Evolutionary conservation across 208 protist genomes (phyloP), one percentile per base, ranked within the genome.

Genomic region (Crithidia fasciculata): DNA sequence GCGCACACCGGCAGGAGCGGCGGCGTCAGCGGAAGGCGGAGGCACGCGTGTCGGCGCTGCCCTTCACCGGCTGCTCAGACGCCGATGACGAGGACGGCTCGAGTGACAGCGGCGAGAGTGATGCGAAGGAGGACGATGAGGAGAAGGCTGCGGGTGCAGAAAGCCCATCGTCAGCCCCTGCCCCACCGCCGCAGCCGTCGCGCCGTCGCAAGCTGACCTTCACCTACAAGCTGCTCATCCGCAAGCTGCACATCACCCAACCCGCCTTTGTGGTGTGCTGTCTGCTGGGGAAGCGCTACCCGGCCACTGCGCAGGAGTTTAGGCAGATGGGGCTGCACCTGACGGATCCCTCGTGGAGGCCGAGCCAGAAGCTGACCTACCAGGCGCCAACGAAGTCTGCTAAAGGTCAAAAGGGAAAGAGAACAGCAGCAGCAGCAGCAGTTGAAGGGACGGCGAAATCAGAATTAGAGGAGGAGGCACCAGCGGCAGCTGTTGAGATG

Each of bases 251-350:
- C 80, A 95, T 99, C 45, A 82, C 76, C 0, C 37, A 85, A 39
- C 97, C 96, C 4, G 81, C 81, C 2, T 88, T 96, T 65, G 52
- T 52, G 45, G 89, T 98, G 18, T 97, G 96, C 80, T 93, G 86
- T 60, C 65, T 99, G n/a, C 74, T 98, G 2, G 98, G 98, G 28
- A 97, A 98, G 69, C 86, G 86, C 53, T 99, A 99, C 65, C 98
- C 98, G 9, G 37, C 52, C 6, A 92, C 58, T 8, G 78, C 76
- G 64, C 84, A 89, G 19, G 88, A 85, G 41, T 99, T 98, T 44
- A 10, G 55, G 0, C 57, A 49, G 49, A 81, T 86, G 64, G 75
- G 73, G 5, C 84, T 94, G 41, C 41, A 82, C 45, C 52, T 66
- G 28, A 74, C 74, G 4, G 61, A 80, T 45, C 60, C 62, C 1